Percentiles rank a stretch among this genome's conserved stretches.
Evolutionary conservation across 805 yeast species (phyloP).

Genomic region (Metschnikowia corniflorae): DNA sequence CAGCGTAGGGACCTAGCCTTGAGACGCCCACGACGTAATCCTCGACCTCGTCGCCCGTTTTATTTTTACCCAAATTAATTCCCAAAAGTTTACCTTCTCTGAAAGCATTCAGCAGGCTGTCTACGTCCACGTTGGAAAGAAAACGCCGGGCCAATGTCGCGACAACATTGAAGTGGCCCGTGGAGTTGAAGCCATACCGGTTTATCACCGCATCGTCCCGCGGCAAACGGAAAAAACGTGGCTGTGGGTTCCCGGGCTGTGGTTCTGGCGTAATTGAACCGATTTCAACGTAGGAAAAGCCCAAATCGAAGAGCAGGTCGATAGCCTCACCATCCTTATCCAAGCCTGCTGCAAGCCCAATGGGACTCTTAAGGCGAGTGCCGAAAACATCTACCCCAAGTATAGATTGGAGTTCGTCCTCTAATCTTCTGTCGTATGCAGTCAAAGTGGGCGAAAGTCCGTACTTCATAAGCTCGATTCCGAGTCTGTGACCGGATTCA

Average conservation of each 20-base stretch:
- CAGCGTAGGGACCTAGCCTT: slow-evolving; percentile 78
- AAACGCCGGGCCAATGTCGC: slow-evolving; percentile 66
- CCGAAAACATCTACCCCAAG: slow-evolving; percentile 67
- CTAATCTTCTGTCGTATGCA: slow-evolving; percentile 46
- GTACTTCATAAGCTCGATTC: slow-evolving; percentile 63
- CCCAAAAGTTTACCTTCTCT: slow-evolving; percentile 66
- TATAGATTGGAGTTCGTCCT: slow-evolving; percentile 28
- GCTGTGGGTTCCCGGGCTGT: slow-evolving; percentile 93
- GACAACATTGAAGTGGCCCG: slow-evolving; percentile 75
- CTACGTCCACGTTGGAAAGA: slow-evolving; percentile 4
- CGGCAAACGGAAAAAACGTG: slow-evolving; percentile 83
- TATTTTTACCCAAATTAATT: slow-evolving; percentile 88
- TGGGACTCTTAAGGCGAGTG: slow-evolving; percentile 63
- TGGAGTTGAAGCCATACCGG: slow-evolving; percentile 91
- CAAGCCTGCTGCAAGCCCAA: slow-evolving; percentile 94
- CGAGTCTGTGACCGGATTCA: slow-evolving; percentile 81
- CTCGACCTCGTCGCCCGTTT: slow-evolving; percentile 81
- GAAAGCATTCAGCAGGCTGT: slow-evolving; percentile 44
- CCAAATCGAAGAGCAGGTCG: slow-evolving; percentile 71
- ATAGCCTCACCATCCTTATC: slow-evolving; percentile 93
- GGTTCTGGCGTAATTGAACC: slow-evolving; percentile 92
- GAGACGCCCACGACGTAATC: slow-evolving; percentile 86
- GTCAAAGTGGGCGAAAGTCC: slow-evolving; percentile 64
- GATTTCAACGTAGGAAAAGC: slow-evolving; percentile 87
- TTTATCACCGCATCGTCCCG: slow-evolving; percentile 89